Conservation (phyloP, 768 basidiomycete species). For the Kwoniella botswanensis region DNA sequence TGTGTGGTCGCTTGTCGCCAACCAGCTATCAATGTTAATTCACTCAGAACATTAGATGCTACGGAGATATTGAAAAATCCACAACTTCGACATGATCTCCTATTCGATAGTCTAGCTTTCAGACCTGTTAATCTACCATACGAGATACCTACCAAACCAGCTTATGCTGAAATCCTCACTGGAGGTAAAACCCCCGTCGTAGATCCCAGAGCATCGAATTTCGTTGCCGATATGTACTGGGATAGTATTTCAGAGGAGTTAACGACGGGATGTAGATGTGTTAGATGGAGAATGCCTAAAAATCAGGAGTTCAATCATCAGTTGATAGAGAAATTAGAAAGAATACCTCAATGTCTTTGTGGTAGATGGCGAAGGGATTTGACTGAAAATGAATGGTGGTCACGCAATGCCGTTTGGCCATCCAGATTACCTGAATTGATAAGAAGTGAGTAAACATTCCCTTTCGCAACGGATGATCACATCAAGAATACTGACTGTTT, state of each 20-base stretch:
- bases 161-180: slow-evolving; percentile 27
- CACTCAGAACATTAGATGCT: slow-evolving; percentile 82
- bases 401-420: slow-evolving; percentile 29
- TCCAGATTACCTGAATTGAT: slow-evolving; percentile 46
- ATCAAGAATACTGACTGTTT: not conserved
- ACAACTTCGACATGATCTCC: slow-evolving; percentile 87
- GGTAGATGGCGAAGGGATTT: slow-evolving; percentile 42
- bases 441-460: slow-evolving; percentile 36
- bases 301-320: not conserved
- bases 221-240: slow-evolving; percentile 83
- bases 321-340: slow-evolving; percentile 19
- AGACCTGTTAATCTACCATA: slow-evolving; percentile 51
- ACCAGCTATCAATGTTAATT: slow-evolving; percentile 81
- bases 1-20: slow-evolving; percentile 51
- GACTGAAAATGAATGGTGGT: slow-evolving; percentile 43
- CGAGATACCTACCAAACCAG: slow-evolving; percentile 31
- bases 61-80: slow-evolving; percentile 84
- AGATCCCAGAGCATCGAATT: slow-evolving; percentile 41
- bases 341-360: slow-evolving; percentile 37
- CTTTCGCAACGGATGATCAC: not conserved
- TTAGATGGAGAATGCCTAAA: slow-evolving; percentile 38
- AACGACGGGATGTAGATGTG: slow-evolving; percentile 69
- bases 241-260: slow-evolving; percentile 76
- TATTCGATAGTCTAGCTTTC: slow-evolving; percentile 69
- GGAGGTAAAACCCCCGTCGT: slow-evolving; percentile 43